Evolutionary conservation across 1,139 yeast genomes (phyloP), one percentile per base, ranked within the genome.

Genomic region (Pichia sp.): DNA sequence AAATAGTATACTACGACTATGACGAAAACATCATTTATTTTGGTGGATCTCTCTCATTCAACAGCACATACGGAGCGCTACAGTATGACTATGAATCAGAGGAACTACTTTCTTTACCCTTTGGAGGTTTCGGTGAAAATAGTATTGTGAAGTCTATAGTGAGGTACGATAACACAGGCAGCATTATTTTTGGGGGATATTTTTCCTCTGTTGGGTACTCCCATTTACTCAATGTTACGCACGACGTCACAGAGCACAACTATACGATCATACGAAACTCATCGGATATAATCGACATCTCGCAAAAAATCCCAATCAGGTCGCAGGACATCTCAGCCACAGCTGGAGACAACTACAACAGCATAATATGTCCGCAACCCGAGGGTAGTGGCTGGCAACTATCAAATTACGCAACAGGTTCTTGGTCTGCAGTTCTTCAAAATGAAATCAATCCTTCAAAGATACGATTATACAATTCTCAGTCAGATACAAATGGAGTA

Each of bases 181-280:
- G 80, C 51, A 74, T 93, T 13, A 66, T 93, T 18, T 93, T 90
- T 70, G 95, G 95, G 3, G 99, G 99, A 19, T 58, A 70, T 4
- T 90, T 93, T 64, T 62, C 74, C 54, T 77, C 83, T 6, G 72
- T 90, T 49, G 95, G 87, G 16, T 70, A 81, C 54, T 67, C 72
- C 4, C 72, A 77, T 46, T 68, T 79, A 37, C 69, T 79, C 41
- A 64, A 55, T 44, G 75, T 72, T 52, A 71, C 68, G 1, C 31
- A 46, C 19, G 43, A 52, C 48, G 56, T 64, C 43, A 61, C 70
- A 36, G 56, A 61, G 34, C 25, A 46, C 10, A 51, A 54, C 23
- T 26, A 30, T 30, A 50, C 49, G 39, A 30, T 31, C 60, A 66
- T 46, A 61, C 65, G 47, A 47, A 61, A 67, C 16, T 57, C 70